Base-by-base conservation (phyloP, 1,284 basidiomycete species). In the Cryptococcus sp. region DNA sequence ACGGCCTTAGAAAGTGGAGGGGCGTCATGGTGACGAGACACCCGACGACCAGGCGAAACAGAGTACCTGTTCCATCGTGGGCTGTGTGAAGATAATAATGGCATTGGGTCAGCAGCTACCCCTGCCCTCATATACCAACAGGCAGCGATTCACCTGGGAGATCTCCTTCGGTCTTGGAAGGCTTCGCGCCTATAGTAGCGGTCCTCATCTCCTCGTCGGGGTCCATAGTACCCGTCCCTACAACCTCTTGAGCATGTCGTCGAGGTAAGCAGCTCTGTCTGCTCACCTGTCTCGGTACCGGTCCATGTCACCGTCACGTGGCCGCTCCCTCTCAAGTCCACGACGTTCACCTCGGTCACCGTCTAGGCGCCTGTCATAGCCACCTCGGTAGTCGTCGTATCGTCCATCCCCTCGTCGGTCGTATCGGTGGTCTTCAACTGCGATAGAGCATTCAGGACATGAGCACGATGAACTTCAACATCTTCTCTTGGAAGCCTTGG, bases 361-460 rank as follows among this genome's bases (percentile, higher is more conserved):
- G 13, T 60, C 59, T 24, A 61, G 55, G 28, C 65, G 62, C 33
- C 57, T 60, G 33, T 67, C 55, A 35, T 65, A 45, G 39, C 58
- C 63, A 28, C 66, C 64, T 33, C 67, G 58, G 24, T 62, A 50
- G 36, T 58, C 52, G 24, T 58, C 57, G 50, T 59, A 59, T 23
- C 59, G 51, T 45, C 75, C 65, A 53, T n/a, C n/a, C n/a, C 76
- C 68, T 46, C 75, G 75, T 21, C 46, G 18, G 28, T 78, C 76
- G 68, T 83, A 82, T 2, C 82, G 80, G 9, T 33, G 80, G 9
- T 33, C 85, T 50, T 85, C 82, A 53, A 76, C 60, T 50, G 37
- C 45, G 35, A 37, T 51, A 40, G 20, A 24, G 33, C 28, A 20
- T 23, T 28, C 15, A 51, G 16, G 39, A 39, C 49, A 51, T 13